Conservation (phyloP, 495 filamentous ascomycete species). For the Penicillium waksmanii region DNA sequence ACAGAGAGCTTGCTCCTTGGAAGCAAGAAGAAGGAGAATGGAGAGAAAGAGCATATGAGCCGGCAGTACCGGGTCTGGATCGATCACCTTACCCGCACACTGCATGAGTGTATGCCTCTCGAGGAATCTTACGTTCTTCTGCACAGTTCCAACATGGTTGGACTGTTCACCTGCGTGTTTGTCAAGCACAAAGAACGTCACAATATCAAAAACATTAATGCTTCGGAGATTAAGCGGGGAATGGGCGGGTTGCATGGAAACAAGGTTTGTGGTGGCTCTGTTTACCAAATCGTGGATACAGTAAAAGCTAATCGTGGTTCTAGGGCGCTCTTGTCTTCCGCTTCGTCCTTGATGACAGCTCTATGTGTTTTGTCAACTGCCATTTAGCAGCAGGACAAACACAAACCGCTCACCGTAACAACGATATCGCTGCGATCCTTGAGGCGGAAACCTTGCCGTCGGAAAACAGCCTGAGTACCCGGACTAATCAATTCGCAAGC, state of each 20-base stretch:
- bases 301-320: slow-evolving; percentile 17
- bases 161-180: slow-evolving; percentile 94
- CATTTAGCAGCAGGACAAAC: slow-evolving; percentile 94
- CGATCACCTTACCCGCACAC: slow-evolving; percentile 76
- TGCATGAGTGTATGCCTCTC: slow-evolving; percentile 82
- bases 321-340: slow-evolving; percentile 88
- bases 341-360: slow-evolving; percentile 88
- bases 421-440: slow-evolving; percentile 88
- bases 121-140: slow-evolving; percentile 81
- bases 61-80: slow-evolving; percentile 97
- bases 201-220: slow-evolving; percentile 74
- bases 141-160: slow-evolving; percentile 87
- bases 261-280: slow-evolving; percentile 59
- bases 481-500: slow-evolving; percentile 77
- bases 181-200: slow-evolving; percentile 77
- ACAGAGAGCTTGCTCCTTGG: slow-evolving; percentile 64
- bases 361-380: slow-evolving; percentile 95
- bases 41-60: slow-evolving; percentile 92
- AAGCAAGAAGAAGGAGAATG: slow-evolving; percentile 85
- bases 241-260: slow-evolving; percentile 94
- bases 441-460: slow-evolving; percentile 73
- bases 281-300: not conserved
- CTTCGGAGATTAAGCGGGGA: slow-evolving; percentile 87
- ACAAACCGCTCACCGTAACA: slow-evolving; percentile 86
- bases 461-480: slow-evolving; percentile 60